Conservation (phyloP, 768 basidiomycete genomes). For the Coprinopsis marcescibilis region DNA sequence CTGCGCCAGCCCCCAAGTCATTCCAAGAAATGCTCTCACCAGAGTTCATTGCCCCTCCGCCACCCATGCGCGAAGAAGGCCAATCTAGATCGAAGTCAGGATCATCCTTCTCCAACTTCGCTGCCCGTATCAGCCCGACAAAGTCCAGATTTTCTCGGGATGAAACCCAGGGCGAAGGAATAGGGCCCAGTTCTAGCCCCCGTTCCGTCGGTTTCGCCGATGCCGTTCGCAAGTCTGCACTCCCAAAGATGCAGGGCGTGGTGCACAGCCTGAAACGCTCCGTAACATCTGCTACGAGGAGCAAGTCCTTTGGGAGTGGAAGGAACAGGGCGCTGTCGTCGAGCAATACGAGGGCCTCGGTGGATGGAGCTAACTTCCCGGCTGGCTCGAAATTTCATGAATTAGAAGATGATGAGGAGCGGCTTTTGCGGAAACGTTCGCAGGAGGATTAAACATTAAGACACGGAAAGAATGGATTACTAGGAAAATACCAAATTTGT, state of each 20-base stretch:
- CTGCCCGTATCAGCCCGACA: conserved; percentile 2
- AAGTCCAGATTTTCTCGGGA: background rate
- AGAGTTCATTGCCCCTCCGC: conserved; percentile 36
- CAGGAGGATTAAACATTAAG: too few relatives aligned
- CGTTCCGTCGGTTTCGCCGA: too few relatives aligned
- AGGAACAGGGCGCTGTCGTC: background rate
- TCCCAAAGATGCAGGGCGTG: conserved; percentile 36
- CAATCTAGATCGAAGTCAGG: too few relatives aligned
- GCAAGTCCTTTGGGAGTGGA: background rate
- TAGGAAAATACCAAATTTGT: too few relatives aligned
- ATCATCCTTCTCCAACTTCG: background rate
- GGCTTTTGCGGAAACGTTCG: too few relatives aligned
- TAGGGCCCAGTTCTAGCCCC: background rate
- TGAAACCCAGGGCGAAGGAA: too few relatives aligned
- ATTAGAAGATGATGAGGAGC: too few relatives aligned
- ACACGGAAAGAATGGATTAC: too few relatives aligned
- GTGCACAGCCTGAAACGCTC: conserved; percentile 31
- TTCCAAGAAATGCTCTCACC: conserved; percentile 46
- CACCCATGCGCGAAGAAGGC: background rate
- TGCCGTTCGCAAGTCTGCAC: background rate
- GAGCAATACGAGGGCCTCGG: too few relatives aligned
- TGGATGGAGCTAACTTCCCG: too few relatives aligned
- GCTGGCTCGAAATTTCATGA: too few relatives aligned
- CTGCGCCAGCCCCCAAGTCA: conserved; percentile 21
- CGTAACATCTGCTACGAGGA: conserved; percentile 27